These are phyloP conservation scores for Withania somnifera DNA, from an alignment of 305 asterid species.

Conservation along the genomic window DNA sequence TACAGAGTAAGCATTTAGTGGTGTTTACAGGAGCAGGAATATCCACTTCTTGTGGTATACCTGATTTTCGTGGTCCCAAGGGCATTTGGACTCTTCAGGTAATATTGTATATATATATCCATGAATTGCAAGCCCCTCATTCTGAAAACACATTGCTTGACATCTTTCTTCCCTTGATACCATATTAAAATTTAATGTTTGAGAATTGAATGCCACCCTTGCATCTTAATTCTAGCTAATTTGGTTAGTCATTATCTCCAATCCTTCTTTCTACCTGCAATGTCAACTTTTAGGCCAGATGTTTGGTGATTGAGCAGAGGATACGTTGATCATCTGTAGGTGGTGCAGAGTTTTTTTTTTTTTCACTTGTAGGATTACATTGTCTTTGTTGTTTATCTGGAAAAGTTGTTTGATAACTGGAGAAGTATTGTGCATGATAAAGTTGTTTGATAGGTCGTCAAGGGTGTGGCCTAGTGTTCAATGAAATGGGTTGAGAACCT, in stretches of 20 bases:
- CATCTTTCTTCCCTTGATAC: neutral
- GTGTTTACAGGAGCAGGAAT: conserved; percentile 98
- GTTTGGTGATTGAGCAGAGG: neutral
- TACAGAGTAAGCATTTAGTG: conserved; percentile 93
- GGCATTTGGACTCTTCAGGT: conserved; percentile 99
- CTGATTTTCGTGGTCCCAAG: conserved; percentile 97
- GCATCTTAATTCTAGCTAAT: neutral
- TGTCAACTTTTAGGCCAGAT: neutral
- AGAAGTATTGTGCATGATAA: neutral
- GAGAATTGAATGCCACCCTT: neutral
- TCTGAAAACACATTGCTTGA: neutral
- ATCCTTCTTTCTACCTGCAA: neutral
- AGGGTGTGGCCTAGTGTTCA: no score
- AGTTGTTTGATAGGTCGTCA: neutral
- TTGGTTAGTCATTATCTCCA: neutral
- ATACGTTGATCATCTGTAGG: neutral
- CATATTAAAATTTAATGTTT: neutral
- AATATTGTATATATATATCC: no score
- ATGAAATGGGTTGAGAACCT: no score
- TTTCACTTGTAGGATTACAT: no score
- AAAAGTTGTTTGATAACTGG: neutral
- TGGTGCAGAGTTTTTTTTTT: neutral
- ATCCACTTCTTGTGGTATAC: conserved; percentile 96
- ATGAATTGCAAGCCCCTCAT: neutral
- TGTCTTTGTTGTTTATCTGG: neutral